Evolutionary conservation across 768 basidiomycete genomes (phyloP), one percentile per base, ranked within the genome.

Genomic region (Suillus bovinus): DNA sequence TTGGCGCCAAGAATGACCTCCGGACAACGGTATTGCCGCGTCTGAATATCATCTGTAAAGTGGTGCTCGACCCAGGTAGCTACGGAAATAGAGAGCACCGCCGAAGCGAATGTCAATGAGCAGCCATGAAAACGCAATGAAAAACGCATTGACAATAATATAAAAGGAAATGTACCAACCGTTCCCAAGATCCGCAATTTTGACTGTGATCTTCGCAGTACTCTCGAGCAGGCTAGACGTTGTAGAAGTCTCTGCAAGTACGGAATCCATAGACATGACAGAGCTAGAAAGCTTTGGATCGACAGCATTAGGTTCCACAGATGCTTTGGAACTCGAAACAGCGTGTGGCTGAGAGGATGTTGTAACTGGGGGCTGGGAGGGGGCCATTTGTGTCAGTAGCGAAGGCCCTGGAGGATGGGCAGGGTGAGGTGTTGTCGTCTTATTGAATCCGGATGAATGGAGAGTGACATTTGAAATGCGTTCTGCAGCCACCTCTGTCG

Each of bases 1-100:
- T 93, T 92, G 2, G 94, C 93, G 49, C 96, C 96, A 1, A 99
- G 81, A 53, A 99, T 96, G 62, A 99, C 96, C 75, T 99, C 96
- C 1, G 97, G 96, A 80, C 93, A 94, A 31, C 97, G 87, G 74
- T 99, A 99, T 70, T 99, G 97, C 70, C 96, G 79, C 31, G 97
- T 99, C 78, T 99, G 91, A 68, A 98, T 99, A 70, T 98, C 97
- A 76, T 99, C 96, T 47, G 97, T 99, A 67, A 99, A 99, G 72
- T 99, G 97, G 67, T 98, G 93, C 70, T 96, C 92, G 34, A 86
- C 86, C 91, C 91, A 93, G 1, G 91, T 93, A 11, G 91, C 91
- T 74, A 63, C 47, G 58, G 54, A 46, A 14, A 47, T 24, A 22
- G 58, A 39, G 20, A 61, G 39, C 38, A 59, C 38, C 56, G 59